Percentiles rank a stretch among this genome's conserved stretches.
Evolutionary conservation across 176 grass and related monocot genomes (phyloP).

Genomic region (Triticum urartu): DNA sequence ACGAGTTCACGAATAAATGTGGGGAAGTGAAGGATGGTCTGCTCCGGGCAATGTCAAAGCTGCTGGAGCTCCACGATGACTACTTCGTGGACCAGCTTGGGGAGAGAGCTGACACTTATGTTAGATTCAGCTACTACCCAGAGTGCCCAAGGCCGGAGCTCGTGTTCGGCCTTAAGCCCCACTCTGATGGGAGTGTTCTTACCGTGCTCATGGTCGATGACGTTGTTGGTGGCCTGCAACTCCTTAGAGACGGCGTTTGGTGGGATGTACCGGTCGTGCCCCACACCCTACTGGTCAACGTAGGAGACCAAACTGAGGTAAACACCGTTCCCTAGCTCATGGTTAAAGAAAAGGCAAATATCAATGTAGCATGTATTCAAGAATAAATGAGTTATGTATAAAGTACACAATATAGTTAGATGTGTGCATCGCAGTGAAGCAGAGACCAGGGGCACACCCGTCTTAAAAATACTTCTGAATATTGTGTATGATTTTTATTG

Average conservation of each 20-base stretch:
- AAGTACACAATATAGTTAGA: too few relatives aligned
- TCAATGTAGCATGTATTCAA: too few relatives aligned
- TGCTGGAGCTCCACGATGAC: conserved; percentile 21
- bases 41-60: conserved; percentile 20
- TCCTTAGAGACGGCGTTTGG: too few relatives aligned
- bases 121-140: conserved; percentile 51
- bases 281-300: conserved; percentile 31
- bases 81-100: conserved; percentile 10
- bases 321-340: not conserved
- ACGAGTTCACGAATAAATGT: conserved; percentile 32
- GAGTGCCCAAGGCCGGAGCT: conserved; percentile 40
- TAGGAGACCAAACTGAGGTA: conserved; percentile 61
- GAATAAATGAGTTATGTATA: too few relatives aligned
- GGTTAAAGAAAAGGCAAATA: too few relatives aligned
- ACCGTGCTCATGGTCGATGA: conserved; percentile 44
- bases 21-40: conserved; percentile 8
- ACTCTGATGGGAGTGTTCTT: conserved; percentile 23
- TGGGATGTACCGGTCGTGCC: too few relatives aligned
- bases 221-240: conserved; percentile 37
- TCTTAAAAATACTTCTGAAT: too few relatives aligned
- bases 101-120: not conserved
- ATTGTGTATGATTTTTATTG: too few relatives aligned
- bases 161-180: conserved; percentile 60
- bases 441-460: too few relatives aligned
- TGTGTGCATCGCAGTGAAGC: too few relatives aligned